Base-by-base conservation (phyloP, 768 basidiomycete genomes). In the Termitomyces sp. region DNA sequence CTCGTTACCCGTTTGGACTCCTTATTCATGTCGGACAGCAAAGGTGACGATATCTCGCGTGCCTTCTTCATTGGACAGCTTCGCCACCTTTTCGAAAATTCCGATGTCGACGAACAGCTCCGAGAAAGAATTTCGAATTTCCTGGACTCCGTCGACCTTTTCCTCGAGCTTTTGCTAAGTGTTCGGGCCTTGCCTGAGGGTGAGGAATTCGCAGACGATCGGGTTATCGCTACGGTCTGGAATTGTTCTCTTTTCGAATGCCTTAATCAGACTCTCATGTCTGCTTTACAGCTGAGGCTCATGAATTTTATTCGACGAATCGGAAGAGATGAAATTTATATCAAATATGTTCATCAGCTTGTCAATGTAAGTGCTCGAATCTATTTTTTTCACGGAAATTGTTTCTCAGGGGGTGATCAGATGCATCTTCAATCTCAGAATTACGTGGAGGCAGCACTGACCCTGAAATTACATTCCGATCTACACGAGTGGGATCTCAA, bases 261-360 rank as follows among this genome's bases (percentile, higher is more conserved):
- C 51, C 17, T 6, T 53, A 4, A 1, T 5, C 50, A 4, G 1
- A 33, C 56, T 61, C 15, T 9, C 9, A 67, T 45, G 46, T 50
- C 61, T 19, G 30, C 50, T 37, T 49, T 55, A 35, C 58, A 91
- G 89, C 75, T 95, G 60, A 82, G 91, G 35, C 74, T 97, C 58
- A 94, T 97, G 88, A 92, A 94, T 68, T 97, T 95, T 70, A 93
- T 96, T 62, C 82, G 92, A 17, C 82, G 89, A 17, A 94, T 96
- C 55, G 94, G 94, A 17, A 79, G 94, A 12, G 88, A 92, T 65
- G 94, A 95, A 66, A 94, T 97, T 58, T 96, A 94, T 65, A 90
- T 95, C 71, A 92, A 94, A 80, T 96, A 96, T 68, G 90, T 96
- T 23, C 93, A 97, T 66, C 92, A 95, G 66, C 85, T 97, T 26